Base-by-base conservation (phyloP, 2,329 filamentous ascomycete genomes). In the Pseudogymnoascus sp. region DNA sequence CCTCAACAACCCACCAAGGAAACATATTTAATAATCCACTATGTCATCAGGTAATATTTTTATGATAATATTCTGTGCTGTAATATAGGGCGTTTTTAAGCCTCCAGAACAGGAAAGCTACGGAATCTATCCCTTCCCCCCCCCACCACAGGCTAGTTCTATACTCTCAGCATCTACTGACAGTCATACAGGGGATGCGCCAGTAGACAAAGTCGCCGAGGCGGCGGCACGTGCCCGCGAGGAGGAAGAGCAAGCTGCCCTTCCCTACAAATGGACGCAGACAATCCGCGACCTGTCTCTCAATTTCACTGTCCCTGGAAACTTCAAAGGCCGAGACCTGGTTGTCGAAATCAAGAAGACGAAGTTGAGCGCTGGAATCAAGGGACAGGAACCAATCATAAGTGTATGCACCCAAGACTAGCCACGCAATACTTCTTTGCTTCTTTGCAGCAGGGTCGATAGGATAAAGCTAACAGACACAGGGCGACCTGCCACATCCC, bases 241-340 rank as follows among this genome's bases (percentile, higher is more conserved):
- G 77, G 80, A 83, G 61, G 88, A 87, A 69, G 94, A 99, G 77
- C 94, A 99, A 79, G 88, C 86, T 41, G 84, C 87, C 22, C 86
- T 99, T 41, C 94, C 94, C 0, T 99, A 99, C 85, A 94, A 95
- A 78, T 99, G 94, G 94, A 89, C 83, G 9, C 94, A 99, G 77
- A 92, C 89, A 22, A 96, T 99, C 73, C 81, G 81, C 67, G 94
- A 97, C 71, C 78, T 97, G 63, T 90, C 96, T 71, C 77, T 97
- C 69, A 87, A 82, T 58, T 81, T 95, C 62, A 78, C 82, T 28
- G 85, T 99, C 0, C 88, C 93, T 0, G 88, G 82, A 22, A 96
- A 92, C 74, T 78, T 93, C 67, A 95, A 95, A 76, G 90, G 86
- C 38, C 84, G 82, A 67, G 94, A 99, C 72, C 77, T 99, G 35